Conservation (phyloP, 345 rosid genomes). For the Salix dunnii region DNA sequence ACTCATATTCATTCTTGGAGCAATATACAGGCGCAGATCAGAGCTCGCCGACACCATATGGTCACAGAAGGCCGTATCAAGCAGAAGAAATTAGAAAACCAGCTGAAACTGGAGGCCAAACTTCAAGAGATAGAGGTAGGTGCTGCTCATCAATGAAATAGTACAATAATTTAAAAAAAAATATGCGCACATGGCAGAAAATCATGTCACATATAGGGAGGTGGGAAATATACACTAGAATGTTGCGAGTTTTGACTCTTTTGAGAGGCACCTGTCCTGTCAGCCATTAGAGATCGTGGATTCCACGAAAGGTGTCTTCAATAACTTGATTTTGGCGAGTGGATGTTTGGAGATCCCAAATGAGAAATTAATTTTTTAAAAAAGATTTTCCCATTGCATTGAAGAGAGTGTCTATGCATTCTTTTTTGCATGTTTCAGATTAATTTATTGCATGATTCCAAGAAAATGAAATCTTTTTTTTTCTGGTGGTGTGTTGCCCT, state of each 20-base stretch:
- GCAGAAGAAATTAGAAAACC: slow-evolving; percentile 64
- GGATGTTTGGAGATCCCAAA: background rate
- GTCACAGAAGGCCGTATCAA: slow-evolving; percentile 63
- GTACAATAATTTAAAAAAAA: too few species aligned
- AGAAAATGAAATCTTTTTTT: too few species aligned
- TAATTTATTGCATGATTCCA: background rate
- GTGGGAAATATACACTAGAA: too few species aligned
- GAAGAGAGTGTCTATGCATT: background rate
- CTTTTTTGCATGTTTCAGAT: background rate
- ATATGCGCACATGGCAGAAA: too few species aligned
- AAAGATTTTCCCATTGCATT: background rate
- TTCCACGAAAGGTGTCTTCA: background rate
- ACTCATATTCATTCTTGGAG: slow-evolving; percentile 69
- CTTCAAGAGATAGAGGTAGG: slow-evolving; percentile 61
- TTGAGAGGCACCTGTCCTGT: too few species aligned
- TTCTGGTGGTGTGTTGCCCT: too few species aligned
- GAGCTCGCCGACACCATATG: slow-evolving; percentile 62
- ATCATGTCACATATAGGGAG: too few species aligned
- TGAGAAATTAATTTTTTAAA: background rate
- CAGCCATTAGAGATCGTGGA: too few species aligned
- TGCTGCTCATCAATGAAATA: background rate
- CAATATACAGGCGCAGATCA: slow-evolving; percentile 58
- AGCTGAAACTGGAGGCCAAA: slow-evolving; percentile 70
- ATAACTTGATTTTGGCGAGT: background rate
- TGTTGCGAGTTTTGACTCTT: too few species aligned